Evolutionary conservation across 306 rosid species (phyloP).

Genomic region (Pyrus bretschneideri): DNA sequence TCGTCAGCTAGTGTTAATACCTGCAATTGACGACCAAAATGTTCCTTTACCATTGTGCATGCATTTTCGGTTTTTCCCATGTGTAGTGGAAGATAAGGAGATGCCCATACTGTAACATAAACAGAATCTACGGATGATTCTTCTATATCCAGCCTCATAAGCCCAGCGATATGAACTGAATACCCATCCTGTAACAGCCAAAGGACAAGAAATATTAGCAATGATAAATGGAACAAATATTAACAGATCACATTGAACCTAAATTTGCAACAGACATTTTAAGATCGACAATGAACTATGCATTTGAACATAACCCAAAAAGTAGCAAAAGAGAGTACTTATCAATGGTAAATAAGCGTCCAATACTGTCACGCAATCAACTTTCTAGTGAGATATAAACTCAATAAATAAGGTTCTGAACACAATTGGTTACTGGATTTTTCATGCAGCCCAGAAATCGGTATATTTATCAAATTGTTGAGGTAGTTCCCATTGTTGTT

Average conservation of each 20-base stretch:
- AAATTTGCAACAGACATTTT: background rate
- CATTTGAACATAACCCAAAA: background rate
- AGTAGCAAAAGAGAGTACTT: background rate
- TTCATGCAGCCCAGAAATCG: background rate
- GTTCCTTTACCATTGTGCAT: constrained; percentile 48
- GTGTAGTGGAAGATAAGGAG: constrained; percentile 80
- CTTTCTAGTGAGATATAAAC: background rate
- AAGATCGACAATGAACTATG: background rate
- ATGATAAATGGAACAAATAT: background rate
- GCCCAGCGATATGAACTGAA: constrained; percentile 84
- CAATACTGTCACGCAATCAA: background rate
- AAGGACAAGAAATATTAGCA: constrained; percentile 13
- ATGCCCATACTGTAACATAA: constrained; percentile 86
- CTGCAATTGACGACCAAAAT: constrained; percentile 88
- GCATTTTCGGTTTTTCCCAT: constrained; percentile 89
- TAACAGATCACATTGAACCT: background rate
- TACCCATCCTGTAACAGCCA: constrained; percentile 61
- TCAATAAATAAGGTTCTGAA: background rate
- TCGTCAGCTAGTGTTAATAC: constrained; percentile 26
- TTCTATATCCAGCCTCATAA: constrained; percentile 83
- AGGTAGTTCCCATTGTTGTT: background rate
- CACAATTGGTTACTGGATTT: background rate
- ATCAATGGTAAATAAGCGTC: background rate
- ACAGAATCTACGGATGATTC: constrained; percentile 59
- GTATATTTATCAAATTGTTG: background rate